Base-by-base conservation (phyloP, 2,329 filamentous ascomycete species). In the Cercospora sp. region DNA sequence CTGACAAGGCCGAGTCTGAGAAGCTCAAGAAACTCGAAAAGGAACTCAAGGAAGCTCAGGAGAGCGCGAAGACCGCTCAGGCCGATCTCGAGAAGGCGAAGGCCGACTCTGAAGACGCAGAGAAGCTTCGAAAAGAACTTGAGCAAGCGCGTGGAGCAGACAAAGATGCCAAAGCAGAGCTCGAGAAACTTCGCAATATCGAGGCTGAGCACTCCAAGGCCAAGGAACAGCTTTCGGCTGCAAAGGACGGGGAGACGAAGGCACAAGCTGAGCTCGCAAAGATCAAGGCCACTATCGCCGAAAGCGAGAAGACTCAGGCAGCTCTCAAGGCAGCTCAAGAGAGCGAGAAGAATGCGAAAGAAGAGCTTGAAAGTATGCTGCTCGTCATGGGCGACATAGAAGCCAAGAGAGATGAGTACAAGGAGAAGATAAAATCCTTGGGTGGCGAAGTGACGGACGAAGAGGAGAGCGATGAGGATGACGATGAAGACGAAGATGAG, bases 381-480 rank as follows among this genome's bases (percentile, higher is more conserved):
- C 81, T 84, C 59, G 76, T 83, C 5, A 79, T 83, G 33, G 79
- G 81, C 5, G 82, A 84, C 68, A 77, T 85, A 36, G 81, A 84
- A 73, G 79, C 82, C 64, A 83, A 83, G 69, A 63, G 72, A 55
- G 74, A 75, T 53, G 73, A 72, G 66, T 77, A 75, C 51, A 75
- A 68, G 65, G 70, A 65, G 26, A 75, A 73, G 70, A 67, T 76
- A 28, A 76, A 75, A 64, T 68, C 70, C 58, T 51, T 74, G 51
- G 77, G 76, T 18, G 76, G 75, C 16, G 73, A 77, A 61, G 73
- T 78, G 6, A 74, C 73, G 12, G 75, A 75, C 33, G 77, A 77
- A 5, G 75, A 75, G 2, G 75, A 75, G 3, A 74, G 73, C 2
- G 74, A 76, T 10, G 74, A 76, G 1, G 71, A 72, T 9, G 75